Evolutionary conservation across 805 yeast genomes (phyloP).

Genomic region (Isabelozyma gotoi): DNA sequence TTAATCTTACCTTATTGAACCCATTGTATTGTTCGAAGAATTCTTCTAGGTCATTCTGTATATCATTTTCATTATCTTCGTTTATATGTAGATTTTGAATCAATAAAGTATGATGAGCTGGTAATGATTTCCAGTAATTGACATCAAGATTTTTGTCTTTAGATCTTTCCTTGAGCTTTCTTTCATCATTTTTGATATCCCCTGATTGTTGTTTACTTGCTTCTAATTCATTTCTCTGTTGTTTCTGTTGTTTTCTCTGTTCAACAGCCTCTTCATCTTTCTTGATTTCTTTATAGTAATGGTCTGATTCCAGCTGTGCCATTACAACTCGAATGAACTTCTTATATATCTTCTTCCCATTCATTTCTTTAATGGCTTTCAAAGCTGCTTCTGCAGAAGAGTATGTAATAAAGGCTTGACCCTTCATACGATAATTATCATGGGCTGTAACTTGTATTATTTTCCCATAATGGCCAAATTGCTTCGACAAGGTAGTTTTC

Average conservation of each 20-base stretch:
- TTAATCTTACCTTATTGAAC: slow-evolving; percentile 63
- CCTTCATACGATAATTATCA: slow-evolving; percentile 63
- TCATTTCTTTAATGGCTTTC: slow-evolving; percentile 43
- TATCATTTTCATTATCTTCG: slow-evolving; percentile 6
- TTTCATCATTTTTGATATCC: slow-evolving; percentile 14
- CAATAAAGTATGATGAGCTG: slow-evolving; percentile 71
- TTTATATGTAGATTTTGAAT: slow-evolving; percentile 51
- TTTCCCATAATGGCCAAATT: slow-evolving; percentile 48
- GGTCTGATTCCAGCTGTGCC: slow-evolving; percentile 49
- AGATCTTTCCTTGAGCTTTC: slow-evolving; percentile 6
- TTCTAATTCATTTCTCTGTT: slow-evolving; percentile 3
- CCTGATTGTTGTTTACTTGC: slow-evolving; percentile 13
- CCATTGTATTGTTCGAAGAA: slow-evolving; percentile 57
- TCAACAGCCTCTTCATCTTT: slow-evolving; percentile 19
- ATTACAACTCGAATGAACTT: slow-evolving; percentile 47
- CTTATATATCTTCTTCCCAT: slow-evolving; percentile 43
- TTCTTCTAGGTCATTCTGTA: slow-evolving; percentile 35
- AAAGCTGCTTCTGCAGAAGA: slow-evolving; percentile 40
- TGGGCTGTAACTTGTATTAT: slow-evolving; percentile 55
- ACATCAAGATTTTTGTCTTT: slow-evolving; percentile 9
- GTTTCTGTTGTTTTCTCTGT: slow-evolving; percentile 17
- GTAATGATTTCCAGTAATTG: slow-evolving; percentile 33
- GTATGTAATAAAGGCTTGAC: slow-evolving; percentile 79
- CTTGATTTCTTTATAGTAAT: slow-evolving; percentile 10
- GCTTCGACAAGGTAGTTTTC: slow-evolving; percentile 37